Evolutionary conservation across 371 early-diverging fungal species (phyloP), one percentile per base, ranked within the genome.

Genomic region (Funneliformis caledonium): DNA sequence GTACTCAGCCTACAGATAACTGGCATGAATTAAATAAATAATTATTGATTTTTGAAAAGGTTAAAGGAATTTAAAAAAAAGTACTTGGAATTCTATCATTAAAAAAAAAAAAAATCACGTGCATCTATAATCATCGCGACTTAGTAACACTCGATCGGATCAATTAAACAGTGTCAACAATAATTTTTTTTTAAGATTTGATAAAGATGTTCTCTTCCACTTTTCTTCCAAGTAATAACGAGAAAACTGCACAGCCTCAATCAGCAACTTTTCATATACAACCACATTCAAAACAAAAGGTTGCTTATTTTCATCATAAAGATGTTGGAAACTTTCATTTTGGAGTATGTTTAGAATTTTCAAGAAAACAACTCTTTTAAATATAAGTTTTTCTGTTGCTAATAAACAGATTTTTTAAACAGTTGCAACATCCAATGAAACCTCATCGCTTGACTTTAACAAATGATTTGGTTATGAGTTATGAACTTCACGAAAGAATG

Each of bases 361-460:
- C 2, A 7, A 12, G n/a, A 33, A 47, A 43, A n/a, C 22, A 22
- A 14, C 16, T 9, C 11, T n/a, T 31, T 37, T 48, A 56, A 43
- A 26, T 31, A 26, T 62, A 6, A 16, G 68, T 10, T 14, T 19
- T 43, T 43, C 79, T 33, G 19, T 33, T 62, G 37, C 2, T 52
- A 43, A 50, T 74, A 16, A n/a, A 50, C 11, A 6, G 10, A 37
- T 59, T 48, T 68, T 52, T 47, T 31, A 22, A 60, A 73, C 83
- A 92, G 92, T 91, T 91, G 83, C 87, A 89, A 43, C 98, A 98
- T 87, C 99, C 99, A 1, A 98, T 98, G 99, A 98, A 98, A 82
- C 99, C 99, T 1, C 96, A 96, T 83, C 92, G 99, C 76, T 88
- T 97, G 60, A 92, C 95, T 11, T 84, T 98, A 60, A 97, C 98